A percentile compares a stretch with the other conserved stretches of the same genome.
phyloP scores from a whole-genome alignment of 805 yeast species.

The Alloascoidea africana region DNA sequence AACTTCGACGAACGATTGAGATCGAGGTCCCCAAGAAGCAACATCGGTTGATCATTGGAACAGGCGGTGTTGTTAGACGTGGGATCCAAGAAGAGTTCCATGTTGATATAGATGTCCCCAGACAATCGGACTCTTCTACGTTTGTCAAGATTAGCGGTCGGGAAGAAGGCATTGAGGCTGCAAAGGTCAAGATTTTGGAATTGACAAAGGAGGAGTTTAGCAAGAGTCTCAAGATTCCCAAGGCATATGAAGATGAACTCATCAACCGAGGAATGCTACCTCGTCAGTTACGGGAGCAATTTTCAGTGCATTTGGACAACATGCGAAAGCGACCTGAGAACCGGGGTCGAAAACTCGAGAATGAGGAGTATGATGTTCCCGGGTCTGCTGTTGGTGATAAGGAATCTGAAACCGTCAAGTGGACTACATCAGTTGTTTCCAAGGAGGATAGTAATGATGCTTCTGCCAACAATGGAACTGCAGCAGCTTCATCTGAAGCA shows the following conservation, averaged over 20 bases:
- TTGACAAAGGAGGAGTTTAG: conserved; percentile 45
- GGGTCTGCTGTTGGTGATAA: conserved; percentile 21
- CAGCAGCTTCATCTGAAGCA: conserved; percentile 9
- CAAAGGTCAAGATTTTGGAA: conserved; percentile 43
- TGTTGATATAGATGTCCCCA: conserved; percentile 56
- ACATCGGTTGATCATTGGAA: conserved; percentile 68
- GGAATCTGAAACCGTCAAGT: conserved; percentile 22
- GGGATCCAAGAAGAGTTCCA: conserved; percentile 53
- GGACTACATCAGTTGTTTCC: conserved; percentile 33
- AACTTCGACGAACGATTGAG: conserved; percentile 26
- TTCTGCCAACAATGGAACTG: conserved; percentile 5
- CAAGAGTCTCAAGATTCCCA: conserved; percentile 41
- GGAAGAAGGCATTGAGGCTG: conserved; percentile 48
- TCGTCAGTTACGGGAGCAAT: conserved; percentile 35
- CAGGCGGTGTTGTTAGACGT: conserved; percentile 63
- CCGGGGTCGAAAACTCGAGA: conserved; percentile 31
- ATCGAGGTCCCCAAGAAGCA: conserved; percentile 55
- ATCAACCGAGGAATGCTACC: conserved; percentile 53
- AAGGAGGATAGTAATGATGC: conserved; percentile 16
- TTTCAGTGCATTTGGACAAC: conserved; percentile 42
- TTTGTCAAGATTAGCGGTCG: conserved; percentile 45
- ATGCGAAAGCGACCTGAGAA: conserved; percentile 21
- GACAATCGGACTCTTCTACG: conserved; percentile 31
- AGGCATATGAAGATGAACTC: conserved; percentile 38
- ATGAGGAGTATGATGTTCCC: conserved; percentile 18